Evolutionary conservation across 768 basidiomycete genomes (phyloP), one percentile per base, ranked within the genome.

Genomic region (Gymnopilus junonius): DNA sequence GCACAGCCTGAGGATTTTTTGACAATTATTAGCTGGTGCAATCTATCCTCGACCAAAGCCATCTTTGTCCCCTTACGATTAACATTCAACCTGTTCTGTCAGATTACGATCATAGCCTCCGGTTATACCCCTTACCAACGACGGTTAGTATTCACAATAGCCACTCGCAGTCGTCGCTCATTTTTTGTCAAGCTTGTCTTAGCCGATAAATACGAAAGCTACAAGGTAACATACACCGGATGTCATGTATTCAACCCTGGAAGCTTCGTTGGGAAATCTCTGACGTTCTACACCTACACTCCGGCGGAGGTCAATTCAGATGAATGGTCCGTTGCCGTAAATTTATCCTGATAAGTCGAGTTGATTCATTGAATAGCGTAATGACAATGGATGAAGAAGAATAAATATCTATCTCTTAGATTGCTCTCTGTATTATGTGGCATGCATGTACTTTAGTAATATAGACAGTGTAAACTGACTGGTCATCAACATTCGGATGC

Each of bases 221-320:
- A 94, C 74, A 94, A 97, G 70, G 82, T 97, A 66, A 99, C 96
- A 1, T 99, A 99, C 74, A 95, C 96, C 62, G 95, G 95, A 11
- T 99, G 97, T 70, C 97, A 99, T 76, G 97, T 99, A 27, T 95
- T 99, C 83, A 99, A 99, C 74, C 97, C 97, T 0, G 96, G 97
- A 20, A 89, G 91, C 54, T 98, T 99, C 72, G 82, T 95, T 14
- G 88, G 93, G 4, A 90, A 86, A 53, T 84, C 90, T 5, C 91
- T 94, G 67, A 83, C 86, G 5, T 99, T 98, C 80, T 94, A 92
- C 11, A 92, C 94, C 2, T 99, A 96, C 69, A 92, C 90, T 61
- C 96, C 96, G 12, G 87, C 92, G 2, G 90, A 90, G 62, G 77
- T 86, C 42, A 90, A 93, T 70, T 96, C 95, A 0, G 93, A 95